Conservation (phyloP, 2,329 filamentous ascomycete genomes). For the Fusarium hainanense region DNA sequence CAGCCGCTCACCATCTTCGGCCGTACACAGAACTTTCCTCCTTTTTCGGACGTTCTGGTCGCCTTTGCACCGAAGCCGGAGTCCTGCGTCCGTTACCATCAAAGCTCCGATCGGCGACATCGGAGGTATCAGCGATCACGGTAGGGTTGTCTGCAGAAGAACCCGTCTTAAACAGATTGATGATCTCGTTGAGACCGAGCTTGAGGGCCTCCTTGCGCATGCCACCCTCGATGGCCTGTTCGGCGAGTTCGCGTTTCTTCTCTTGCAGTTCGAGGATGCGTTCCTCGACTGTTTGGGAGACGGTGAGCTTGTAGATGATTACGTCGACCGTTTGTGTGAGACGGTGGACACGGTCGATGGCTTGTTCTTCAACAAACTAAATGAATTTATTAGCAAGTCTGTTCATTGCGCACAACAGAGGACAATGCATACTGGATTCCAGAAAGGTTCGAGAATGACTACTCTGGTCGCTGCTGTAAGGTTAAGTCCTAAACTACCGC, state of each 20-base stretch:
- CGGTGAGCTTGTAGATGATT: conserved; percentile 92
- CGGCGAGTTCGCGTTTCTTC: conserved; percentile 91
- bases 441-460: conserved; percentile 96
- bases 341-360: conserved; percentile 98
- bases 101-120: conserved; percentile 20
- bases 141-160: conserved; percentile 33
- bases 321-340: conserved; percentile 96
- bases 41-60: conserved; percentile 37
- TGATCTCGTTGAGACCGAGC: conserved; percentile 90
- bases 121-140: conserved; percentile 35
- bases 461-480: conserved; percentile 93
- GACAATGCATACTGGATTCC: conserved; percentile 82
- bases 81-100: conserved; percentile 40
- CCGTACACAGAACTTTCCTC: conserved; percentile 38
- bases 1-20: conserved; percentile 28
- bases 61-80: conserved; percentile 42
- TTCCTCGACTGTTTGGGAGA: conserved; percentile 88
- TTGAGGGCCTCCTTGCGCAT: conserved; percentile 80
- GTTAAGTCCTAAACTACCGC: conserved; percentile 92
- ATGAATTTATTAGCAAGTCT: conserved; percentile 14
- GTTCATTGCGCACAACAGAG: background rate
- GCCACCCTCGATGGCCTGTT: conserved; percentile 87
- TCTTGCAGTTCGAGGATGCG: conserved; percentile 95
- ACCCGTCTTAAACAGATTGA: conserved; percentile 86
- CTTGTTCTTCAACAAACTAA: conserved; percentile 98